Conservation (phyloP, 306 rosid genomes). For the Corylus heterophylla region DNA sequence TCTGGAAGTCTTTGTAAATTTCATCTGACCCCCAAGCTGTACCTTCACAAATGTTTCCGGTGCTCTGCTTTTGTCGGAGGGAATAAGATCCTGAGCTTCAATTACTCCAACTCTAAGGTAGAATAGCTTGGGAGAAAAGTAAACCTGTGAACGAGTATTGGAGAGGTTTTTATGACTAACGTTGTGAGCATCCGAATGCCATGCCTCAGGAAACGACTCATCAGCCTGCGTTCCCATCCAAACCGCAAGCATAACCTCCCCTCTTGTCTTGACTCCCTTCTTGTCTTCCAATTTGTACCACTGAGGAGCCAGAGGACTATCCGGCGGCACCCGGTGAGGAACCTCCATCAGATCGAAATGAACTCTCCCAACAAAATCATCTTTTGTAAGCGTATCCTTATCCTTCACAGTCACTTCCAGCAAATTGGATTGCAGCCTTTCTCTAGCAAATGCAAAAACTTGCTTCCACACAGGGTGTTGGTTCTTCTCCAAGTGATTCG, state of each 20-base stretch:
- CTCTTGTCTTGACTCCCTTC: conserved; percentile 53
- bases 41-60: conserved; percentile 55
- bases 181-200: conserved; percentile 95
- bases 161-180: conserved; percentile 66
- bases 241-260: conserved; percentile 94
- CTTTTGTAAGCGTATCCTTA: conserved; percentile 69
- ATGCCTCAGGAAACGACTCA: conserved; percentile 89
- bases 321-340: conserved; percentile 79
- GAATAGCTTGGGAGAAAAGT: conserved; percentile 84
- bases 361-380: conserved; percentile 83
- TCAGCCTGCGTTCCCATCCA: conserved; percentile 99
- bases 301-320: conserved; percentile 96
- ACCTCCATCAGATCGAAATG: conserved; percentile 62
- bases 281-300: conserved; percentile 83
- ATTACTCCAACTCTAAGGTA: conserved; percentile 78
- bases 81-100: conserved; percentile 84
- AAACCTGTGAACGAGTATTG: conserved; percentile 77
- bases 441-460: conserved; percentile 82
- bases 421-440: conserved; percentile 66
- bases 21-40: conserved; percentile 59
- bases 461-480: conserved; percentile 90
- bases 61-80: conserved; percentile 54
- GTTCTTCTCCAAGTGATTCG: conserved; percentile 80
- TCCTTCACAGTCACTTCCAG: conserved; percentile 84
- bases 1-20: conserved; percentile 44